Conservation (phyloP, 805 yeast species). For the Pichia nanzhaoensis region DNA sequence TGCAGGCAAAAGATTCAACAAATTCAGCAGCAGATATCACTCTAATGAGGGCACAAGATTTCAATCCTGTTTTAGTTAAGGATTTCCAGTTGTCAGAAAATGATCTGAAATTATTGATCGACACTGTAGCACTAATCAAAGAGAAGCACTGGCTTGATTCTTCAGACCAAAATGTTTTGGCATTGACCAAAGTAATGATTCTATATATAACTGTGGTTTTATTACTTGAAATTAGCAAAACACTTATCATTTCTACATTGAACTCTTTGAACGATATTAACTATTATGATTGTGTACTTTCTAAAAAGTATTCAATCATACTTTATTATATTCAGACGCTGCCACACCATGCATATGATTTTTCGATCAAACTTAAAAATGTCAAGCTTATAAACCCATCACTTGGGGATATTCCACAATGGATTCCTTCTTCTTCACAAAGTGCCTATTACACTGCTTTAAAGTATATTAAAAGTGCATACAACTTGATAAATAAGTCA, state of each 20-base stretch:
- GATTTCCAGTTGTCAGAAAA: not conserved
- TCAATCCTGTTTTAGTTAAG: not conserved
- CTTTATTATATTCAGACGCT: slow-evolving; percentile 37
- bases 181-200: slow-evolving; percentile 21
- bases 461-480: not conserved
- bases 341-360: slow-evolving; percentile 22
- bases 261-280: slow-evolving; percentile 38
- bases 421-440: slow-evolving; percentile 18
- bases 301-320: slow-evolving; percentile 24
- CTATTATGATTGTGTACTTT: slow-evolving; percentile 39
- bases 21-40: not conserved
- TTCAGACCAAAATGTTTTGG: slow-evolving; percentile 8
- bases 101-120: not conserved
- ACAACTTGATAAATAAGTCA: slow-evolving; percentile 13
- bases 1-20: not conserved
- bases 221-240: slow-evolving; percentile 17
- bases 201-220: slow-evolving; percentile 20
- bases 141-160: slow-evolving; percentile 1
- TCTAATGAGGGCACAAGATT: not conserved
- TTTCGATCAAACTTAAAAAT: slow-evolving; percentile 17
- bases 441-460: not conserved
- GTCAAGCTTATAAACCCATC: not conserved
- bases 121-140: not conserved
- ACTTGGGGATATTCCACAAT: slow-evolving; percentile 5
- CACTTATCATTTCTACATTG: slow-evolving; percentile 35